A percentile compares a stretch with the other conserved stretches of the same genome.
These are phyloP conservation scores for Gilbertella persicaria DNA, from an alignment of 371 early-diverging fungal genomes.

Conservation along the genomic window DNA sequence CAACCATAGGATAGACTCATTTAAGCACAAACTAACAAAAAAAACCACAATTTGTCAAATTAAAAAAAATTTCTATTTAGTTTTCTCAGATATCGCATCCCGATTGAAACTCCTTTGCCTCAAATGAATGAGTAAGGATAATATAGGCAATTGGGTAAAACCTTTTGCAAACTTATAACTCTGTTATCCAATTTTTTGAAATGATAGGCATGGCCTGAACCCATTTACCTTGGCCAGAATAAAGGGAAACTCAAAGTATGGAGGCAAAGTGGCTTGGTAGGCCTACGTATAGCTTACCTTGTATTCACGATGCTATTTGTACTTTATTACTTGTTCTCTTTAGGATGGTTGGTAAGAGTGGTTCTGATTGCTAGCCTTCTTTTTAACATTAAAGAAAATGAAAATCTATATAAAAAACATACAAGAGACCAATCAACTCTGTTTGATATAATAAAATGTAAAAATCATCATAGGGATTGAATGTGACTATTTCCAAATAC, in stretches of 20 bases:
- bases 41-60: not conserved
- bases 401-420: constrained; percentile 11
- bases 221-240: constrained; percentile 27
- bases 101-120: constrained; percentile 32
- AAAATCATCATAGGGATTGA: no score
- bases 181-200: constrained; percentile 37
- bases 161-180: constrained; percentile 33
- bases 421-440: no score
- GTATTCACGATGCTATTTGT: constrained; percentile 1
- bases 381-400: constrained; percentile 21
- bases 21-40: no score
- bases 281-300: no score
- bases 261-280: no score
- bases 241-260: no score
- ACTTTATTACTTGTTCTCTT: constrained; percentile 11
- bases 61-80: not conserved
- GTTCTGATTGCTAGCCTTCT: constrained; percentile 45
- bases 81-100: not conserved
- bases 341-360: constrained; percentile 19
- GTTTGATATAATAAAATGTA: no score
- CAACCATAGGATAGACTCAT: not conserved
- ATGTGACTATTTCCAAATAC: no score
- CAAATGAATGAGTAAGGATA: constrained; percentile 57
- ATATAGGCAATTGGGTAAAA: constrained; percentile 52
- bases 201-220: constrained; percentile 42